Evolutionary conservation across 768 basidiomycete genomes (phyloP), one percentile per base, ranked within the genome.

Genomic region (Lactarius quietus): DNA sequence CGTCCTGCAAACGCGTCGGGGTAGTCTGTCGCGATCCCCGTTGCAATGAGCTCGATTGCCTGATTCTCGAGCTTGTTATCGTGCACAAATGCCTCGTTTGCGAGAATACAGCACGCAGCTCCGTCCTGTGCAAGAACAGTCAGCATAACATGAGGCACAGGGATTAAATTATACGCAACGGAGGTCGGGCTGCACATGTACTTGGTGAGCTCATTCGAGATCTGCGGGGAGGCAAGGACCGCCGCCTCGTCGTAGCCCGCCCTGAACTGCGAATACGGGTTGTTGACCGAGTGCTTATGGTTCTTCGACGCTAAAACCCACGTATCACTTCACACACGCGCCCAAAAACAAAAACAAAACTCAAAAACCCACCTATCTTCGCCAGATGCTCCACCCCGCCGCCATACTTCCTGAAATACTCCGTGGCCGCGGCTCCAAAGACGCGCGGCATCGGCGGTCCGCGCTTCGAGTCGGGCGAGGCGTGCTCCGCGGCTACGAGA

Each of bases 181-280:
- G 86, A 92, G 35, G 92, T 95, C 1, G 92, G 92, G 69, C 89
- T 92, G 72, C 92, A 93, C 90, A 93, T 93, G 74, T 84, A 87
- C 74, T 89, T 89, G 3, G 92, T 92, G 57, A 91, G 76, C 69
- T 90, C 83, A 53, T 84, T 86, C 52, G 81, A 88, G 72, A 93
- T 85, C 76, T 86, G 87, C 6, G 83, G 81, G 3, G 90, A 82
- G 12, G 80, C 79, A 61, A 90, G 73, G 31, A 93, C 81, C 70
- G 93, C 83, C 69, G 91, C 86, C 23, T 84, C 83, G 23, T 80
- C 86, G 87, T 89, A 92, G 4, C 89, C 88, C 70, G 87, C 82
- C 6, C 86, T 83, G 75, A 95, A 95, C 73, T 95, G 93, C 0
- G 90, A 88, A 70, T 95, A 95, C 0, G 92, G 92, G 70, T 95